A percentile compares a stretch with the other conserved stretches of the same genome.
phyloP scores from a whole-genome alignment of 345 rosid species.

The Crucihimalaya himalaica region DNA sequence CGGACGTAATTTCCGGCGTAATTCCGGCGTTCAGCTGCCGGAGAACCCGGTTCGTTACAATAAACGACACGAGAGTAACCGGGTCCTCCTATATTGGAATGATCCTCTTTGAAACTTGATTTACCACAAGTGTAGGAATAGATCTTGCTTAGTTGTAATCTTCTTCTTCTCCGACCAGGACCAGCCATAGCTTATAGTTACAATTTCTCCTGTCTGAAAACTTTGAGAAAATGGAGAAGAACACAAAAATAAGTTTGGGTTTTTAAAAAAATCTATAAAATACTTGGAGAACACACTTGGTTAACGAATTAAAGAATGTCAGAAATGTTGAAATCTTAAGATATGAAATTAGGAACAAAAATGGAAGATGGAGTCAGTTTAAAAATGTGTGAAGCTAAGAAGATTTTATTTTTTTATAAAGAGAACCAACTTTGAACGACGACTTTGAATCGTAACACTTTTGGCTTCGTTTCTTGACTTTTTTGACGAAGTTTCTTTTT shows the following conservation, averaged over 20 bases:
- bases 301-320: slow-evolving; percentile 33
- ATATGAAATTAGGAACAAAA: slow-evolving; percentile 13
- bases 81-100: slow-evolving; percentile 75
- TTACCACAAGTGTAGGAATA: slow-evolving; percentile 71
- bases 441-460: slow-evolving; percentile 39
- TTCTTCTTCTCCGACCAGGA: slow-evolving; percentile 48
- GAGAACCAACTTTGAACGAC: slow-evolving; percentile 41
- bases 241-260: background rate
- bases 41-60: slow-evolving; percentile 74
- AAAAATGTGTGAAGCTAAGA: slow-evolving; percentile 28
- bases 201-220: slow-evolving; percentile 20
- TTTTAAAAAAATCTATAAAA: slow-evolving; percentile 12
- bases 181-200: slow-evolving; percentile 51
- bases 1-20: slow-evolving; percentile 67
- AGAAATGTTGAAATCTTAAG: slow-evolving; percentile 24
- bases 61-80: slow-evolving; percentile 85
- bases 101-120: slow-evolving; percentile 67
- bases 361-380: slow-evolving; percentile 23
- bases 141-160: slow-evolving; percentile 71
- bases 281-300: slow-evolving; percentile 37
- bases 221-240: background rate
- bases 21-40: slow-evolving; percentile 59
- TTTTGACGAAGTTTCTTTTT: background rate
- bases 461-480: slow-evolving; percentile 30
- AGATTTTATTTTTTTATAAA: background rate